Conservation (phyloP, 2,329 filamentous ascomycete genomes). For the Ophiostoma sp. region DNA sequence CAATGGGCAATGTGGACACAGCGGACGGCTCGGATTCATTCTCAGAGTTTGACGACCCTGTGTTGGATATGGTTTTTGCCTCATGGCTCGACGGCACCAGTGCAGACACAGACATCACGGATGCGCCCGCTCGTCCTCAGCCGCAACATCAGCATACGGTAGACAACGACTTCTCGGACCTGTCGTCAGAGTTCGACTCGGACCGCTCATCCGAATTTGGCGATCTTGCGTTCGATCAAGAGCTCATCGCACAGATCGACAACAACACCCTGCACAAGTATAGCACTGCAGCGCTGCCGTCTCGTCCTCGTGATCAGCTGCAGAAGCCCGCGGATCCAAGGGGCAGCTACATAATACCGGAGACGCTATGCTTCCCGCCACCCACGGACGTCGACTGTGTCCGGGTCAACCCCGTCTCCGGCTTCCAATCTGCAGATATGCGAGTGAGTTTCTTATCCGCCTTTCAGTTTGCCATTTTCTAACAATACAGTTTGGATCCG, state of each 20-base stretch:
- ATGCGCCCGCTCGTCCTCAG: background rate
- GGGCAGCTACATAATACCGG: background rate
- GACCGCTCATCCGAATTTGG: background rate
- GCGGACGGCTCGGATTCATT: too few relatives aligned
- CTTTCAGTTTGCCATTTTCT: background rate
- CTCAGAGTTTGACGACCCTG: background rate
- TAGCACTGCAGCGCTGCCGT: too few relatives aligned
- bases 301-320: too few relatives aligned
- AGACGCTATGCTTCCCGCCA: conserved; percentile 11
- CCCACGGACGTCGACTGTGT: conserved; percentile 25
- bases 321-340: background rate
- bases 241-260: background rate
- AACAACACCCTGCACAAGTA: background rate
- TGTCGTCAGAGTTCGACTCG: background rate
- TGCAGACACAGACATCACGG: background rate
- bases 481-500: background rate
- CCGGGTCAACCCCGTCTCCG: conserved; percentile 28
- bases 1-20: too few relatives aligned
- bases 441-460: conserved; percentile 26
- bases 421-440: conserved; percentile 30
- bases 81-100: background rate
- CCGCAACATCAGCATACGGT: background rate
- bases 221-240: background rate
- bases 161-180: background rate
- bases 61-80: background rate